These are phyloP conservation scores for Coriaria nepalensis DNA, from an alignment of 306 rosid species.

Conservation along the genomic window DNA sequence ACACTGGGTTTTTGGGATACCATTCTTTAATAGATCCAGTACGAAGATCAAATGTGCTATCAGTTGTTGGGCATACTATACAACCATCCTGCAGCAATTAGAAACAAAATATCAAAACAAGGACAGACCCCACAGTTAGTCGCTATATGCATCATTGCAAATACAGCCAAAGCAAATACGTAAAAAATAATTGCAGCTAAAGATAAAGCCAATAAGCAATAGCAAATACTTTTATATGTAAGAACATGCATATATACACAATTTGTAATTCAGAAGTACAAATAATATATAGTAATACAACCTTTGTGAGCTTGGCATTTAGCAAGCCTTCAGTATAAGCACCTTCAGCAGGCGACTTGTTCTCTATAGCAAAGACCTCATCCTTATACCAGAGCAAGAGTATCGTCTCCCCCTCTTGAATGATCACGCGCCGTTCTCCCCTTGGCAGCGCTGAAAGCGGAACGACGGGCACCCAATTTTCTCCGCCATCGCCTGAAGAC, in stretches of 20 bases:
- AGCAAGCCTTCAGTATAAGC: slow-evolving; percentile 79
- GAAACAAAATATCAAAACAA: too few relatives aligned
- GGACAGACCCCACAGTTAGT: too few relatives aligned
- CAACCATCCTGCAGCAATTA: slow-evolving; percentile 59
- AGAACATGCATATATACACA: neutral
- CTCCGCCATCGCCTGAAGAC: slow-evolving; percentile 31
- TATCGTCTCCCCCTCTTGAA: slow-evolving; percentile 62
- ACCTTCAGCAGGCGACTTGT: slow-evolving; percentile 94
- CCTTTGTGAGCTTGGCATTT: slow-evolving; percentile 94
- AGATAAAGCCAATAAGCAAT: too few relatives aligned
- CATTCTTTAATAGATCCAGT: slow-evolving; percentile 67
- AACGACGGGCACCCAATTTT: slow-evolving; percentile 84
- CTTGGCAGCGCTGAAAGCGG: slow-evolving; percentile 74
- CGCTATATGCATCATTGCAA: neutral
- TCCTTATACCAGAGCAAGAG: slow-evolving; percentile 77
- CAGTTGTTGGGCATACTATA: slow-evolving; percentile 84
- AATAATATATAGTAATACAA: neutral
- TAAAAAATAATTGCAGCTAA: neutral
- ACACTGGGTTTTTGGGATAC: slow-evolving; percentile 94
- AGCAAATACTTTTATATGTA: neutral
- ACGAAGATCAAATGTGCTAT: slow-evolving; percentile 82
- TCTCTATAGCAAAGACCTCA: slow-evolving; percentile 66
- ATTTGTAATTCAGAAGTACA: neutral
- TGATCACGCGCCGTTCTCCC: slow-evolving; percentile 85
- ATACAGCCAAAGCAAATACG: neutral